phyloP scores from a whole-genome alignment of 495 filamentous ascomycete species.

The Apiosordaria backusii region DNA sequence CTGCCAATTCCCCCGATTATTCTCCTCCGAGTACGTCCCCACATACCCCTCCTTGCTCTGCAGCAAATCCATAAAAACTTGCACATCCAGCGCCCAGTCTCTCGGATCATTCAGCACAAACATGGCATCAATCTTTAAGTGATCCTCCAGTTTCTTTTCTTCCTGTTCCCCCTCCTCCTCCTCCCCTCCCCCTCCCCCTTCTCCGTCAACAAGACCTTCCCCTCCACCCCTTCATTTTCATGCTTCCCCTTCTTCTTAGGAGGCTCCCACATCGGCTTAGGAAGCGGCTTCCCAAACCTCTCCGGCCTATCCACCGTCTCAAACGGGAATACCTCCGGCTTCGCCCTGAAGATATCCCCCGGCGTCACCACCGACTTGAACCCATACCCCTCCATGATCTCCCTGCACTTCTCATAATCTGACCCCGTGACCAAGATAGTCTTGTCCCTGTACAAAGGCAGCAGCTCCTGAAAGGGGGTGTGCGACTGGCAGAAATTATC shows the following conservation, averaged over 20 bases:
- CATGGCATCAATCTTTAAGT: constrained; percentile 75
- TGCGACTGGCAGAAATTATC: constrained; percentile 93
- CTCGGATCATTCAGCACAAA: constrained; percentile 89
- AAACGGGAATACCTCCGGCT: constrained; percentile 81
- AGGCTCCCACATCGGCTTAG: constrained; percentile 31
- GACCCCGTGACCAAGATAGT: constrained; percentile 80
- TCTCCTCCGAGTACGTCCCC: constrained; percentile 66
- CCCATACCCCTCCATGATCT: constrained; percentile 67
- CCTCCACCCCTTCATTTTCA: too few relatives aligned
- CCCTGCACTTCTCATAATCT: constrained; percentile 68
- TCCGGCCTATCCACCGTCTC: constrained; percentile 32
- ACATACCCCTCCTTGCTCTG: constrained; percentile 68
- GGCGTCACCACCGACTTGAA: constrained; percentile 83
- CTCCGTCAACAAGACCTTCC: too few relatives aligned
- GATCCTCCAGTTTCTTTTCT: constrained; percentile 10
- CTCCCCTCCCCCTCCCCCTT: background rate
- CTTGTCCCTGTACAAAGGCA: constrained; percentile 53
- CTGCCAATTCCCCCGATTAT: constrained; percentile 66
- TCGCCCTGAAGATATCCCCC: constrained; percentile 70
- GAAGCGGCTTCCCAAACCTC: constrained; percentile 49
- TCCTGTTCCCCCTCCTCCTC: background rate
- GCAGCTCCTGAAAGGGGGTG: constrained; percentile 73
- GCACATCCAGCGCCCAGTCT: constrained; percentile 88
- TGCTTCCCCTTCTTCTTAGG: background rate
- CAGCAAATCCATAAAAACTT: constrained; percentile 76